A percentile compares a stretch with the other conserved stretches of the same genome.
Conservation (phyloP, 345 rosid genomes). For the Ricinus communis region DNA sequence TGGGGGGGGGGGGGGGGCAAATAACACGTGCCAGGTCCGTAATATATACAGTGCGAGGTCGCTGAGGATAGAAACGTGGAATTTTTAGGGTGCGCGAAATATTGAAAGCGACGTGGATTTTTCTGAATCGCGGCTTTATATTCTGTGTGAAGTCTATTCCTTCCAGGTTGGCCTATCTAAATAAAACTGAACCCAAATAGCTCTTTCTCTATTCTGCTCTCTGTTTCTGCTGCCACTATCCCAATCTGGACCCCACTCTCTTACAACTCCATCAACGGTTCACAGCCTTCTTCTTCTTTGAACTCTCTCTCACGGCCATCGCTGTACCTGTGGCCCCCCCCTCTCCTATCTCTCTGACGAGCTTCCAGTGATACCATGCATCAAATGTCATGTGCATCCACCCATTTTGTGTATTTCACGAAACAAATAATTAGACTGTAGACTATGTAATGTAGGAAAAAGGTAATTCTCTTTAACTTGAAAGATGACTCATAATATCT, state of each 20-base stretch:
- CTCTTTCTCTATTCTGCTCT: too few relatives aligned
- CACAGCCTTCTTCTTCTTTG: neutral
- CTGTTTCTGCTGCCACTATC: neutral
- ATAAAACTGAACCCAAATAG: too few relatives aligned
- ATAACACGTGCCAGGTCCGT: neutral
- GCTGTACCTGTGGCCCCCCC: neutral
- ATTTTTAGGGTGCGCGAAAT: neutral
- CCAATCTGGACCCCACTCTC: neutral
- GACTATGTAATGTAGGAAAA: too few relatives aligned
- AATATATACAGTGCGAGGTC: too few relatives aligned
- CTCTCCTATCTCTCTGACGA: too few relatives aligned
- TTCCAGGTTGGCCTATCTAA: constrained; percentile 7
- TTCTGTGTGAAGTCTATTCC: neutral
- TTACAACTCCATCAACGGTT: neutral
- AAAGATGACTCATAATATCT: too few relatives aligned
- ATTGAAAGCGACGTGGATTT: neutral
- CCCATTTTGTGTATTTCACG: neutral
- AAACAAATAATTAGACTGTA: too few relatives aligned
- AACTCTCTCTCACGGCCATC: too few relatives aligned
- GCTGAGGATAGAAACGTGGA: neutral
- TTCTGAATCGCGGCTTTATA: neutral
- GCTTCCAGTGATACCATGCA: neutral
- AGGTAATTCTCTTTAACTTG: too few relatives aligned
- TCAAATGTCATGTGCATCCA: too few relatives aligned
- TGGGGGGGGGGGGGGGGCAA: neutral